phyloP scores from a whole-genome alignment of 208 protist genomes.

The Acanthamoeba healyi region DNA sequence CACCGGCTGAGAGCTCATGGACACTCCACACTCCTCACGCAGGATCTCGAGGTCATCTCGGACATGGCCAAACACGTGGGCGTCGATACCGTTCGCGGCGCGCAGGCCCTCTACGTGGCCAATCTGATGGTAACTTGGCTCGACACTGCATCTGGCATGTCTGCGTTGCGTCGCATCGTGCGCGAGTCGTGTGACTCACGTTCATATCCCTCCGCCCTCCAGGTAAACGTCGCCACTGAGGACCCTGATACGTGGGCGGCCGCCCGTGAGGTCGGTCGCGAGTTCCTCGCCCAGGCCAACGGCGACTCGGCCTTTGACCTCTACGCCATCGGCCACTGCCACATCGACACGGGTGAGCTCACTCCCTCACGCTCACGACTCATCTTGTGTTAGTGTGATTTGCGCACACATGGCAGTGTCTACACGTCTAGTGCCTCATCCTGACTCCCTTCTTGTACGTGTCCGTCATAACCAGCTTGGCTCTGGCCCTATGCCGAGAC shows the following conservation, averaged over 20 bases:
- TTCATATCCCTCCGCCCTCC: background rate
- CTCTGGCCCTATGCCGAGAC: slow-evolving; percentile 88
- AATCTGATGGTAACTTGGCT: slow-evolving; percentile 82
- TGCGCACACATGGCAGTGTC: no score
- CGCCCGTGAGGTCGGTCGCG: slow-evolving; percentile 31
- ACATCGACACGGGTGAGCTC: slow-evolving; percentile 88
- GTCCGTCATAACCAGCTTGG: slow-evolving; percentile 75
- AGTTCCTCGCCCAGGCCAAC: slow-evolving; percentile 83
- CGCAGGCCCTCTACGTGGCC: slow-evolving; percentile 39
- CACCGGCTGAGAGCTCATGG: no score
- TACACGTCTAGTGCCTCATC: no score
- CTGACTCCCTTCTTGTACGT: background rate
- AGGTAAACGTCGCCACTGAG: slow-evolving; percentile 29
- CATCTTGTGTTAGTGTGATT: no score
- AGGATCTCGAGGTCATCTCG: slow-evolving; percentile 32
- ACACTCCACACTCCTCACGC: background rate
- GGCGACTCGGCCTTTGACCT: slow-evolving; percentile 72
- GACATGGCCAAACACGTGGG: slow-evolving; percentile 40
- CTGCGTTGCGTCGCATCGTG: no score
- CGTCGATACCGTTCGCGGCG: slow-evolving; percentile 46
- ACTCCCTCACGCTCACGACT: no score
- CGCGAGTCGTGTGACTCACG: no score
- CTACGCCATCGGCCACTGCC: slow-evolving; percentile 84
- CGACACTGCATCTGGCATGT: no score
- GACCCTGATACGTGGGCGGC: slow-evolving; percentile 49